Base-by-base conservation (phyloP, 176 grass and related monocot genomes). In the Themeda triandra region DNA sequence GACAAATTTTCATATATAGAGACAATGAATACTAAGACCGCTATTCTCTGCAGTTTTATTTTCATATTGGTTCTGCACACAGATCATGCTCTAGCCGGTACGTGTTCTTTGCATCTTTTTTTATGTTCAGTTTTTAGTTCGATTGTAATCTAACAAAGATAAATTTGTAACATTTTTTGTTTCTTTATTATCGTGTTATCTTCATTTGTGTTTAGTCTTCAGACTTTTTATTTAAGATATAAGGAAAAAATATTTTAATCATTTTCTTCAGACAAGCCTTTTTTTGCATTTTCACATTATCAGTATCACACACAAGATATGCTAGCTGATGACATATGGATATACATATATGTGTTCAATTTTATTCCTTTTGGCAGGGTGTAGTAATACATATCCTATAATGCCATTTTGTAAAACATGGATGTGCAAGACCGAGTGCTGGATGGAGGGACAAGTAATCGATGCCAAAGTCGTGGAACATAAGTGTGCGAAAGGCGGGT, bases 401-500 rank as follows among this genome's bases (percentile, higher is more conserved):
- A 42, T 79, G 25, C 76, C 76, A 64, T 79, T 79, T 15, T 79
- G 76, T 21, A 64, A 79, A 30, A 27, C 0, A 17, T 79, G 59
- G 76, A 41, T 63, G 76, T 79, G 76, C 76, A 30, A 64, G 37
- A 9, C 7, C 14, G 76, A 79, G 76, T 79, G 76, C 17, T 79
- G 76, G 76, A 18, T 29, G 3, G 59, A 64, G 59, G 23, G 37
- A 1, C 19, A 64, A 30, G 8, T 79, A 64, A 28, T 28, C 5
- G 25, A 0, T 18, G 13, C 25, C 12, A 44, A 17, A 28, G 76
- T 79, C 2, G 21, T 3, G 58, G 59, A 44, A 7, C 37, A 79
- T 8, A 44, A 79, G 58, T 79, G 76, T 27, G 23, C 19, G n/a
- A 79, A 65, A 65, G 76, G 76, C 28, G 76, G 76, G 25, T 12